phyloP scores from a whole-genome alignment of 306 rosid species.

The Rosa chinensis region DNA sequence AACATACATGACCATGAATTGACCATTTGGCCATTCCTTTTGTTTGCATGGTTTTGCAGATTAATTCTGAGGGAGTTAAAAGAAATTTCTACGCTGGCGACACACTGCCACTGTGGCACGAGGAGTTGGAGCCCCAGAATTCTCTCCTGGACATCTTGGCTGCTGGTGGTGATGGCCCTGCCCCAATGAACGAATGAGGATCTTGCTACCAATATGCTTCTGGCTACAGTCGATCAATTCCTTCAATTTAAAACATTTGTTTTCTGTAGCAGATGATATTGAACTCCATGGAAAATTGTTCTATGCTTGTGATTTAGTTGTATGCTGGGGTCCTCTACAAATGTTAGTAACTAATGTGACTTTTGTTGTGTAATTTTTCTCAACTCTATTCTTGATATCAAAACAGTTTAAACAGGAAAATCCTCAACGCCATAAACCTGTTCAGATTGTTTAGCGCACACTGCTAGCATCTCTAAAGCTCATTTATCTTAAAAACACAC shows the following conservation, averaged over 20 bases:
- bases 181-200: conserved; percentile 71
- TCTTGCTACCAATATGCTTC: conserved; percentile 12
- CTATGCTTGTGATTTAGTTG: conserved; percentile 14
- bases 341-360: neutral
- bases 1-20: neutral
- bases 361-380: neutral
- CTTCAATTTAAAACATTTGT: neutral
- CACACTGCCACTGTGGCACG: conserved; percentile 86
- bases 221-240: conserved; percentile 13
- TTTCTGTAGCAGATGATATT: conserved; percentile 6
- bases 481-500: neutral
- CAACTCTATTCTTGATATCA: neutral
- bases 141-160: conserved; percentile 76
- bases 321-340: conserved; percentile 13
- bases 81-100: conserved; percentile 82
- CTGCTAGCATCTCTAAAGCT: neutral
- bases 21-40: neutral
- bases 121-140: conserved; percentile 78
- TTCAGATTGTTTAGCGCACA: neutral
- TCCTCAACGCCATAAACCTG: neutral
- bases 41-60: conserved; percentile 40
- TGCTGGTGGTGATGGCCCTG: conserved; percentile 42
- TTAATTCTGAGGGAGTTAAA: conserved; percentile 88
- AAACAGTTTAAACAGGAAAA: neutral
- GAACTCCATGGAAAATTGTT: neutral